These are phyloP conservation scores for Erythrophleum fordii DNA, from an alignment of 306 rosid genomes.

Conservation along the genomic window DNA sequence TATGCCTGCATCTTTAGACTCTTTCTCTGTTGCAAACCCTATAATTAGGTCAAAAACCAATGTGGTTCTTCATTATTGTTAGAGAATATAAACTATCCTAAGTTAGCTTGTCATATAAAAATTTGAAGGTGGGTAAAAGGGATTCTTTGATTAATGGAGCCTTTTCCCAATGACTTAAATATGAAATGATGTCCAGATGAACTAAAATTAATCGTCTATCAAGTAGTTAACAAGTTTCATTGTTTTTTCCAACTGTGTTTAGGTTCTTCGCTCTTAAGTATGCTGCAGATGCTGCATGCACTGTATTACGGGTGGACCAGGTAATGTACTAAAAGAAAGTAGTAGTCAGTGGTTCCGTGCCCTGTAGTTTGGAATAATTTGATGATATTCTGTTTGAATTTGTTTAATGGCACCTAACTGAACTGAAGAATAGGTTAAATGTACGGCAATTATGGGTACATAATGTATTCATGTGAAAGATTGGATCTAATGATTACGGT, in stretches of 20 bases:
- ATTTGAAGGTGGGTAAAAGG: not conserved
- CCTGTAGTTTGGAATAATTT: not conserved
- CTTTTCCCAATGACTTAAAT: not conserved
- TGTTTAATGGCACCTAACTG: not conserved
- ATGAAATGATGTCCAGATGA: conserved; percentile 14
- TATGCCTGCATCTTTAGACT: not conserved
- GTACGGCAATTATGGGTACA: not conserved
- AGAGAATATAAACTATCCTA: not conserved
- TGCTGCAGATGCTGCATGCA: conserved; percentile 97
- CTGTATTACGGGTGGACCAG: conserved; percentile 96
- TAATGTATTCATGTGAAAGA: not conserved
- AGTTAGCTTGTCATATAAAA: conserved; percentile 7
- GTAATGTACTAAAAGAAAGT: conserved; percentile 48
- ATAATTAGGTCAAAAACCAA: not conserved
- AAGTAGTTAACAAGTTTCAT: conserved; percentile 3
- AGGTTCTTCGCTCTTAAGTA: conserved; percentile 92
- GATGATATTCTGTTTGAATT: not conserved
- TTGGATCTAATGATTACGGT: not conserved
- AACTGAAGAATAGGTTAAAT: not conserved
- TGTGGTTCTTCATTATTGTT: not conserved
- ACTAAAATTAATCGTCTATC: not conserved
- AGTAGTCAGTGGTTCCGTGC: not conserved
- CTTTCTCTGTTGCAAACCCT: not conserved
- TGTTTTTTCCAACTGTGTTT: conserved; percentile 19
- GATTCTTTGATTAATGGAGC: not conserved